These are phyloP conservation scores for Colletotrichum sp. DNA, from an alignment of 2,329 filamentous ascomycete genomes.

Conservation along the genomic window DNA sequence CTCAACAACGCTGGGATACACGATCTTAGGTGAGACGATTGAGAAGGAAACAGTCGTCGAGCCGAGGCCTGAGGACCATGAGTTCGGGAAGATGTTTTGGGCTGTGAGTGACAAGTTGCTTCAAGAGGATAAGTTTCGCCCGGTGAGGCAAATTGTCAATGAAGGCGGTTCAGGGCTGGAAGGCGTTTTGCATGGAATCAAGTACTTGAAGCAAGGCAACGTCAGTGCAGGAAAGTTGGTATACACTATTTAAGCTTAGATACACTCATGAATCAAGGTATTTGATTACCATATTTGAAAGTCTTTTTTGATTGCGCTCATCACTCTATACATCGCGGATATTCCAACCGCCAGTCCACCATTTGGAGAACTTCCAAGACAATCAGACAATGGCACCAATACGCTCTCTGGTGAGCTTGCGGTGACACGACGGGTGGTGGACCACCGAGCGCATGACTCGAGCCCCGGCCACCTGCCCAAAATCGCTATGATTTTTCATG, in stretches of 20 bases:
- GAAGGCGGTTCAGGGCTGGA: slow-evolving; percentile 31
- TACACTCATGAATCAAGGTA: neutral
- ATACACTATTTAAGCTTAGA: slow-evolving; percentile 36
- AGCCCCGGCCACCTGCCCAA: neutral
- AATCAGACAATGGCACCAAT: neutral
- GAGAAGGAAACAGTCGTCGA: slow-evolving; percentile 24
- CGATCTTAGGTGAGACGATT: slow-evolving; percentile 40
- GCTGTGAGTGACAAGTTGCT: slow-evolving; percentile 35
- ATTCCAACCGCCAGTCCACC: neutral
- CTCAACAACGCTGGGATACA: slow-evolving; percentile 41
- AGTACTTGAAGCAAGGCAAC: slow-evolving; percentile 25
- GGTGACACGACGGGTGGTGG: neutral
- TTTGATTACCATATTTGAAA: neutral
- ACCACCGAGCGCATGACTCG: neutral
- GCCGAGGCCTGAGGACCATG: slow-evolving; percentile 30
- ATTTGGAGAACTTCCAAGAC: neutral
- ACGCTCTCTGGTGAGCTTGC: neutral
- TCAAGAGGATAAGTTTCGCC: slow-evolving; percentile 38
- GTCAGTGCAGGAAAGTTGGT: slow-evolving; percentile 50
- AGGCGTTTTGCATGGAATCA: slow-evolving; percentile 30
- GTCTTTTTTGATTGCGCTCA: neutral
- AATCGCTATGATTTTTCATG: neutral
- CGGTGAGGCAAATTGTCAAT: slow-evolving; percentile 32
- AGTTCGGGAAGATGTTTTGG: slow-evolving; percentile 42
- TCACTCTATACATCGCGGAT: neutral